phyloP scores from a whole-genome alignment of 305 asterid genomes.

The Solanum hybrid region DNA sequence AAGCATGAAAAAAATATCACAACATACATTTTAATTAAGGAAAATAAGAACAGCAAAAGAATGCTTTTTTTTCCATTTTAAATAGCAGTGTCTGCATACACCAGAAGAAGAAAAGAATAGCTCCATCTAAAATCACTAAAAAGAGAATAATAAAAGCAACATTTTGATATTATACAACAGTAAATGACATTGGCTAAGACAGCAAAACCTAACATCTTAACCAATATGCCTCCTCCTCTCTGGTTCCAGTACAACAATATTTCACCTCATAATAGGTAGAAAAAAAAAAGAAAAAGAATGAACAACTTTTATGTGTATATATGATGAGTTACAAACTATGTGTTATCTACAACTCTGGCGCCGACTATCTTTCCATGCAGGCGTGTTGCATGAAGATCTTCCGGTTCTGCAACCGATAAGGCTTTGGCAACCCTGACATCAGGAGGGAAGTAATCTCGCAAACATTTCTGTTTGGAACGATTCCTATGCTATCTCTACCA shows the following conservation, averaged over 20 bases:
- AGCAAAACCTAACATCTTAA: background rate
- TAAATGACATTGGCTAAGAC: background rate
- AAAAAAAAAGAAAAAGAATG: background rate
- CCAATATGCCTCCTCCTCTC: background rate
- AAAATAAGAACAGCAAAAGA: background rate
- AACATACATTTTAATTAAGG: background rate
- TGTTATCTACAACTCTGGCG: constrained; percentile 2
- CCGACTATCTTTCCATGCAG: constrained; percentile 3
- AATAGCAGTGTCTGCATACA: background rate
- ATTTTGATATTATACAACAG: background rate
- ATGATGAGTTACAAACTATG: constrained; percentile 6
- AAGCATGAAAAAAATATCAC: background rate
- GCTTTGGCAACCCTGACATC: constrained; percentile 1
- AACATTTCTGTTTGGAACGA: background rate
- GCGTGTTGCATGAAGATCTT: background rate
- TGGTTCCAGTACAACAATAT: background rate
- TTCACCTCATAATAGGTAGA: background rate
- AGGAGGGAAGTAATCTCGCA: background rate
- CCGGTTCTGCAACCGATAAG: background rate
- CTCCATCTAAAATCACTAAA: background rate
- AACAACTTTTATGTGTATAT: constrained; percentile 1
- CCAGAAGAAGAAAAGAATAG: background rate
- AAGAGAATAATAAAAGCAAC: background rate
- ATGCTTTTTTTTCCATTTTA: background rate
- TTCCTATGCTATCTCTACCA: constrained; percentile 18